These are phyloP conservation scores for Chionographis japonica DNA, from an alignment of 106 monocot species.

Conservation along the genomic window DNA sequence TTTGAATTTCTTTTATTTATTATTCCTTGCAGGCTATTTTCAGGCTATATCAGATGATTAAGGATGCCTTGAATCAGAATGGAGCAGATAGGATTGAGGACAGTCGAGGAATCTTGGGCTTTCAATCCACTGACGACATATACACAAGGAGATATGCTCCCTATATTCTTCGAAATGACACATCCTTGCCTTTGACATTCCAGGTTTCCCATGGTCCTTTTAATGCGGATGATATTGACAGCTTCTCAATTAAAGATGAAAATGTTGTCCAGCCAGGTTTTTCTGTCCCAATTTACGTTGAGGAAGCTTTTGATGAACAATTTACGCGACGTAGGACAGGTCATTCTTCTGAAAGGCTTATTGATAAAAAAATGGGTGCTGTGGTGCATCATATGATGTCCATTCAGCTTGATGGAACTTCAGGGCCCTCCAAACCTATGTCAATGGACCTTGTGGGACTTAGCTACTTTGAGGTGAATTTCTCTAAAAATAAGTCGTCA, in stretches of 20 bases:
- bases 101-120: conserved; percentile 13
- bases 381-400: conserved; percentile 83
- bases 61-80: conserved; percentile 28
- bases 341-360: conserved; percentile 67
- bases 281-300: conserved; percentile 78
- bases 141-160: conserved; percentile 76
- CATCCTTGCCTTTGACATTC: conserved; percentile 83
- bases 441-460: conserved; percentile 93
- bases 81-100: conserved; percentile 22
- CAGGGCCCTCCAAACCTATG: conserved; percentile 71
- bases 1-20: background rate
- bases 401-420: conserved; percentile 87
- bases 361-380: conserved; percentile 50
- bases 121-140: conserved; percentile 30
- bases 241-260: conserved; percentile 25
- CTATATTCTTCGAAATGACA: conserved; percentile 89
- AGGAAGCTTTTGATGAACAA: conserved; percentile 51
- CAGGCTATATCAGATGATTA: conserved; percentile 44
- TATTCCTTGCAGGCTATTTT: conserved; percentile 57
- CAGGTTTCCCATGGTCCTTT: conserved; percentile 54
- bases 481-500: conserved; percentile 49
- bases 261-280: conserved; percentile 69
- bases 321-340: conserved; percentile 33
- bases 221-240: conserved; percentile 28
- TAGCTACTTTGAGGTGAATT: conserved; percentile 80